Conservation (phyloP, 1,284 basidiomycete genomes). For the Ganoderma lucidum region DNA sequence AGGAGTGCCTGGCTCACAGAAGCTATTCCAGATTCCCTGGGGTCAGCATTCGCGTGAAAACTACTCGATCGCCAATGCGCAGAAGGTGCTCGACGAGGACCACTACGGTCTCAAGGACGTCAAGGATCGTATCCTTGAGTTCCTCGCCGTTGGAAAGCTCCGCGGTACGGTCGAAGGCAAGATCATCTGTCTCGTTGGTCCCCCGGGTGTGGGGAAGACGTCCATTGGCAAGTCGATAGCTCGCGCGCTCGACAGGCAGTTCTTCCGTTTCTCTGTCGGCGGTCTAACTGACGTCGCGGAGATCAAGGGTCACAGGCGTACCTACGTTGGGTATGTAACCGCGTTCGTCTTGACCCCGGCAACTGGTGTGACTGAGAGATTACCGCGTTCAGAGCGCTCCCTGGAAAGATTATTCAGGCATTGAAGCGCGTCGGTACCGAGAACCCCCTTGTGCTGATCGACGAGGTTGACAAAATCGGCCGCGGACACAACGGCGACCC, state of each 20-base stretch:
- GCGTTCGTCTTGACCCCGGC: background rate
- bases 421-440: conserved; percentile 97
- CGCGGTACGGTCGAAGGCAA: conserved; percentile 98
- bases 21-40: conserved; percentile 82
- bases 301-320: conserved; percentile 98
- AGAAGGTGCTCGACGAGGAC: conserved; percentile 91
- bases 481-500: conserved; percentile 96
- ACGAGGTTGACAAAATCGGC: conserved; percentile 99
- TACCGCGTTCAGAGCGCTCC: conserved; percentile 74
- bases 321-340: conserved; percentile 85
- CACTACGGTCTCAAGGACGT: conserved; percentile 97
- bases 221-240: conserved; percentile 96
- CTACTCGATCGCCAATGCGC: conserved; percentile 89
- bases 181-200: conserved; percentile 96
- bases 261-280: conserved; percentile 97
- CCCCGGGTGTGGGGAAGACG: conserved; percentile 97
- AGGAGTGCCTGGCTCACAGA: background rate
- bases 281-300: conserved; percentile 98
- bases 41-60: conserved; percentile 95
- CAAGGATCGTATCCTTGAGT: conserved; percentile 98
- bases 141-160: conserved; percentile 97
- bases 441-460: conserved; percentile 96
- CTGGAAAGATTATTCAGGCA: conserved; percentile 98
- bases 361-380: conserved; percentile 1
- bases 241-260: conserved; percentile 84